Conservation (phyloP, 345 rosid genomes). For the Noccaea bulbosa region DNA sequence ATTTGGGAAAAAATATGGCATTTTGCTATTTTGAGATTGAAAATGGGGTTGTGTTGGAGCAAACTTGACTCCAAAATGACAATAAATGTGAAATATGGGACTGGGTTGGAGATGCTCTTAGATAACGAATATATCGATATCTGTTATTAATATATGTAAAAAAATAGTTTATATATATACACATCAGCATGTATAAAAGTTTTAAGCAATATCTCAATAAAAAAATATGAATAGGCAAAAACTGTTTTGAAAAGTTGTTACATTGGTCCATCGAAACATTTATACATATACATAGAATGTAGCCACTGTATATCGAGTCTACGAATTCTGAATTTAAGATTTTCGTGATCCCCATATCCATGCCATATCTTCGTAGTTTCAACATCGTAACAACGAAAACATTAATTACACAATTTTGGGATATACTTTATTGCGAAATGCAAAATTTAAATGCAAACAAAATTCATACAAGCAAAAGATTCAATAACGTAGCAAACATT, state of each 20-base stretch:
- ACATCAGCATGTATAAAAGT: slow-evolving; percentile 8
- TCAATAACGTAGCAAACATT: neutral
- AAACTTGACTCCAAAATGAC: too few species aligned
- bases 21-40: too few species aligned
- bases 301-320: neutral
- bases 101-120: too few species aligned
- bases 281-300: neutral
- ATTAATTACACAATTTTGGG: neutral
- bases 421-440: neutral
- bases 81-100: too few species aligned
- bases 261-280: slow-evolving; percentile 17
- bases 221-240: neutral
- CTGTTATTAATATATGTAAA: neutral
- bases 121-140: neutral
- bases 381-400: slow-evolving; percentile 30
- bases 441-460: neutral
- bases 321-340: neutral
- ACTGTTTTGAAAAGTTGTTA: neutral
- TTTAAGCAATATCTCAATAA: neutral
- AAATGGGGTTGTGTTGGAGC: too few species aligned
- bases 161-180: neutral
- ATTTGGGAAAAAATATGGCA: too few species aligned
- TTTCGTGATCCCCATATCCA: slow-evolving; percentile 18
- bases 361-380: slow-evolving; percentile 26
- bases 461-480: neutral